A percentile compares a stretch with the other conserved stretches of the same genome.
phyloP scores from a whole-genome alignment of 352 stramenopile species.

The Phytopythium montanum region DNA sequence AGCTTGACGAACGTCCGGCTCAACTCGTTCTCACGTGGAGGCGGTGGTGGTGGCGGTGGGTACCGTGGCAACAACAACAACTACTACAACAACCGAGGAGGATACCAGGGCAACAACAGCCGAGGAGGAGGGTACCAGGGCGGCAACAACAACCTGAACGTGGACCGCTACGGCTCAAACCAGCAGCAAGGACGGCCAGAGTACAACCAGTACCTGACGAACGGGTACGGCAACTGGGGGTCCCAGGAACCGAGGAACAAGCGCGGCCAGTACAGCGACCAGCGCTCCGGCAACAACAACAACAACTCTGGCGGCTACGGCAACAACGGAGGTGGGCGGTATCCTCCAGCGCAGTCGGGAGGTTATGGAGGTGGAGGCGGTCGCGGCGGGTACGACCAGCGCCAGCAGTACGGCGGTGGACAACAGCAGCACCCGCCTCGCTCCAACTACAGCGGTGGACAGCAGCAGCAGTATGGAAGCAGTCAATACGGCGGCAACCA shows the following conservation, averaged over 20 bases:
- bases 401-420: conserved; percentile 20
- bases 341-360: conserved; percentile 9
- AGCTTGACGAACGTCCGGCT: conserved; percentile 60
- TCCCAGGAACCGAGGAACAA: conserved; percentile 81
- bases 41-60: conserved; percentile 28
- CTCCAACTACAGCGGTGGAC: neutral
- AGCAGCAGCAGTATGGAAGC: conserved; percentile 6
- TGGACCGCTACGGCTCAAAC: conserved; percentile 45
- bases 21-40: conserved; percentile 35
- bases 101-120: conserved; percentile 22
- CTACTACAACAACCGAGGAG: conserved; percentile 25
- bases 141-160: conserved; percentile 71
- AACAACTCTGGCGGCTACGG: conserved; percentile 23
- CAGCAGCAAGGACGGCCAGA: conserved; percentile 43
- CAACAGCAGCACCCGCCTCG: conserved; percentile 6
- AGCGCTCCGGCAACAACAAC: conserved; percentile 23
- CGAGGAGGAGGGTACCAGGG: conserved; percentile 36
- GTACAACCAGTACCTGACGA: conserved; percentile 78
- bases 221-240: conserved; percentile 72
- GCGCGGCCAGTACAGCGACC: conserved; percentile 48
- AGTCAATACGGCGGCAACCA: conserved; percentile 13
- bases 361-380: conserved; percentile 10
- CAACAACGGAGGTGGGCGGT: conserved; percentile 20
- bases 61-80: conserved; percentile 19
- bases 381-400: conserved; percentile 5